A percentile compares a stretch with the other conserved stretches of the same genome.
Conservation (phyloP, 768 basidiomycete species). For the Coprinopsis marcescibilis region DNA sequence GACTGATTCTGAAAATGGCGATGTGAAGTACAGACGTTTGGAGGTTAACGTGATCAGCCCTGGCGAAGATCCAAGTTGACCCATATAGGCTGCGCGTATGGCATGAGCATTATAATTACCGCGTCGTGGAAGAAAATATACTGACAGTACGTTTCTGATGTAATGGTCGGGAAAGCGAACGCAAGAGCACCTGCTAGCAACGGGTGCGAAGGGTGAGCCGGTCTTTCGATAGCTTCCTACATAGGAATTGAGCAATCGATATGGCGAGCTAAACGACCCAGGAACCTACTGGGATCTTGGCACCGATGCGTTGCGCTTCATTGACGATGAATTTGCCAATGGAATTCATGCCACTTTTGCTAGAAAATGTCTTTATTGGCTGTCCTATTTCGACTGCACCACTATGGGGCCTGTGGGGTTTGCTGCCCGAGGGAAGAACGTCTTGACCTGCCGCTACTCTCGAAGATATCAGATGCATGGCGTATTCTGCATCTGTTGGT, state of each 20-base stretch:
- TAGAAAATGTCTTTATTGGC: conserved; percentile 10
- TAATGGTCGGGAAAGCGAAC: conserved; percentile 19
- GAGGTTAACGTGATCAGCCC: conserved; percentile 56
- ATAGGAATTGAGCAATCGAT: no score
- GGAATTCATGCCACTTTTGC: conserved; percentile 21
- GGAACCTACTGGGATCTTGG: no score
- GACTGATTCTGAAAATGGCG: conserved; percentile 40
- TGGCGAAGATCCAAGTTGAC: conserved; percentile 47
- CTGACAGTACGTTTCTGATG: no score
- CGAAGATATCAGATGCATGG: conserved; percentile 61
- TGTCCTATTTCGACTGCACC: conserved; percentile 7
- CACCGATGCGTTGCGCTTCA: conserved; percentile 38
- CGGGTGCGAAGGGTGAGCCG: no score
- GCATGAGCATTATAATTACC: background rate
- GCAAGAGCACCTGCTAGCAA: conserved; percentile 15
- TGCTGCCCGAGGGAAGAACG: conserved; percentile 31
- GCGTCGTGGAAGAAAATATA: conserved; percentile 16
- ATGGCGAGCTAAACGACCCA: no score
- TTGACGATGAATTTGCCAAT: conserved; percentile 38
- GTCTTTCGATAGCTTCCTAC: no score
- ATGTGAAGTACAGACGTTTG: conserved; percentile 46
- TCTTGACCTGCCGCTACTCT: conserved; percentile 52
- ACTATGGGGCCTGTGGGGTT: conserved; percentile 7
- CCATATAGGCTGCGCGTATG: conserved; percentile 46
- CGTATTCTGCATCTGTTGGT: conserved; percentile 66